Conservation (phyloP, 1,139 yeast genomes). For the Tardiomyces blankii region DNA sequence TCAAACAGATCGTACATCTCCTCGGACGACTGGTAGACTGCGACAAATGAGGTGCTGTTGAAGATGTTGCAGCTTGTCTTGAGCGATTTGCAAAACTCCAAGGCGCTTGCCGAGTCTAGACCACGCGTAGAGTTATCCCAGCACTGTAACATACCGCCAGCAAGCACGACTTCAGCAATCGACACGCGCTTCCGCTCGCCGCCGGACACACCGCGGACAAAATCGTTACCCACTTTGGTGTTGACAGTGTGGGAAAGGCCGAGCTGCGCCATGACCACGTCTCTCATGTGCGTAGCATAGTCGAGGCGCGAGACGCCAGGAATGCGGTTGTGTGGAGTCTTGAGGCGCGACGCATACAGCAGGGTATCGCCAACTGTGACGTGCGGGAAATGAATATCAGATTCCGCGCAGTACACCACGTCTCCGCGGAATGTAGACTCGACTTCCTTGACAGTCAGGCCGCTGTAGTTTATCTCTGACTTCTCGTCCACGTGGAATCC, state of each 20-base stretch:
- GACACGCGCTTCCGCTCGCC: conserved; percentile 74
- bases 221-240: conserved; percentile 60
- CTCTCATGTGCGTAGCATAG: conserved; percentile 53
- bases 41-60: conserved; percentile 52
- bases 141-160: conserved; percentile 49
- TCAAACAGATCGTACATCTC: conserved; percentile 63
- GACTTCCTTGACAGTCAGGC: conserved; percentile 35
- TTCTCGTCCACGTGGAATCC: conserved; percentile 53
- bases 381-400: conserved; percentile 64
- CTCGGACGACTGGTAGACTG: conserved; percentile 70
- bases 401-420: conserved; percentile 61
- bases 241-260: conserved; percentile 59
- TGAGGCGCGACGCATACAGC: conserved; percentile 48
- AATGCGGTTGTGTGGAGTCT: conserved; percentile 57
- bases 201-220: conserved; percentile 62
- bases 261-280: conserved; percentile 61
- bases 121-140: conserved; percentile 70
- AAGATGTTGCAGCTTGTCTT: conserved; percentile 49
- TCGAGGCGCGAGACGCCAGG: conserved; percentile 46
- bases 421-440: conserved; percentile 49
- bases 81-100: conserved; percentile 58
- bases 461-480: conserved; percentile 29
- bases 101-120: conserved; percentile 58
- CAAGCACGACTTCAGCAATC: conserved; percentile 49
- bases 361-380: conserved; percentile 63